phyloP scores from a whole-genome alignment of 2,329 filamentous ascomycete genomes.

The Acrocalymma vagum region DNA sequence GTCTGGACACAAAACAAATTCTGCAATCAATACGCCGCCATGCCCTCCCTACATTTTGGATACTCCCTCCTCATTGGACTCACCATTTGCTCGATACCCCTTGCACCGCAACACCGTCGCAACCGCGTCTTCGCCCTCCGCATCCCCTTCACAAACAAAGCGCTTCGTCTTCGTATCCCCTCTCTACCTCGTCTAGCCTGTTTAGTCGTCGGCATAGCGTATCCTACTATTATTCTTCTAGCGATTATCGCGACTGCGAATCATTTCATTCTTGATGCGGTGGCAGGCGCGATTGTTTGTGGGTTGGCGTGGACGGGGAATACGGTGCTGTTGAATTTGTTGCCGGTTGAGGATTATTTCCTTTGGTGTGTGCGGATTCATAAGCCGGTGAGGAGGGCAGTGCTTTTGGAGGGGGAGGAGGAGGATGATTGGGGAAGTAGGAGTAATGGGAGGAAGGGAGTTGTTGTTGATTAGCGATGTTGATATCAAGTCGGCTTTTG shows the following conservation, averaged over 20 bases:
- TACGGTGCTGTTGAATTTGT: conserved; percentile 66
- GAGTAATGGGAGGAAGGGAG: conserved; percentile 22
- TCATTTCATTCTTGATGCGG: conserved; percentile 75
- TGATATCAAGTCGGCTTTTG: no score
- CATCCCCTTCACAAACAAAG: conserved; percentile 28
- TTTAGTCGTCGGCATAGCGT: conserved; percentile 64
- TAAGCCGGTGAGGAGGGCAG: conserved; percentile 60
- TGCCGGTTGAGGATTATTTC: conserved; percentile 74
- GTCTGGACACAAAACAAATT: conserved; percentile 78
- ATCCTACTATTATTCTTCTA: conserved; percentile 70
- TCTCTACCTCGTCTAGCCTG: conserved; percentile 62
- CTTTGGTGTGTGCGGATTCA: conserved; percentile 69
- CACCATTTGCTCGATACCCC: conserved; percentile 72
- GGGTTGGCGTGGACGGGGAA: conserved; percentile 68
- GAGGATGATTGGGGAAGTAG: conserved; percentile 28
- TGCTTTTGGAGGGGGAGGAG: conserved; percentile 26
- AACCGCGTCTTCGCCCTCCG: conserved; percentile 46
- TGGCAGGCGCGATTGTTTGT: conserved; percentile 73
- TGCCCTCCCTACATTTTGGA: conserved; percentile 79
- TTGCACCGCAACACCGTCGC: conserved; percentile 62
- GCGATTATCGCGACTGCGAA: conserved; percentile 78
- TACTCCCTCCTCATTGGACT: conserved; percentile 78
- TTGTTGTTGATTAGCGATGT: conserved; percentile 26
- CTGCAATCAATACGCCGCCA: conserved; percentile 80
- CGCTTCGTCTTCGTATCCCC: conserved; percentile 50